Evolutionary conservation across 176 grass and related monocot genomes (phyloP).

Genomic region (Avena insularis): DNA sequence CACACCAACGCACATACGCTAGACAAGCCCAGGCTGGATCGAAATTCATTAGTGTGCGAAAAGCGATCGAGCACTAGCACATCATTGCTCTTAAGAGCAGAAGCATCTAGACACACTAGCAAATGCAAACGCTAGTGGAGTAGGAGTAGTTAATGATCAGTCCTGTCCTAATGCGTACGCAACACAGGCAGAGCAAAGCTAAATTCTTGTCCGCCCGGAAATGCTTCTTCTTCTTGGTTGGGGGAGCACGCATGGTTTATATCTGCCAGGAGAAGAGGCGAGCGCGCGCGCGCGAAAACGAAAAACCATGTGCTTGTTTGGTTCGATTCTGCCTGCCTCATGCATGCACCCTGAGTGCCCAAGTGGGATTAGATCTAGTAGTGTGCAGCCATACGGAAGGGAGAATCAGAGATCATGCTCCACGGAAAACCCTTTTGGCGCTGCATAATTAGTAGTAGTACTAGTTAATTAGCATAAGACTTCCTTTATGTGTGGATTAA

Average conservation of each 20-base stretch:
- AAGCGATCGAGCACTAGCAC: background rate
- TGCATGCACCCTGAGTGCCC: slow-evolving; percentile 50
- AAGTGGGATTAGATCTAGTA: slow-evolving; percentile 55
- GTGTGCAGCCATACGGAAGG: background rate
- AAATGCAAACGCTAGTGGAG: slow-evolving; percentile 31
- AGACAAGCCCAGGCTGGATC: slow-evolving; percentile 51
- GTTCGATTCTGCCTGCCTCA: background rate
- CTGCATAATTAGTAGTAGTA: background rate
- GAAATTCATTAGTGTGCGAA: background rate
- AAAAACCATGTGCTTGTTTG: slow-evolving; percentile 16
- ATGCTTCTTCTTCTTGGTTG: background rate
- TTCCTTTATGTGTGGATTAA: background rate
- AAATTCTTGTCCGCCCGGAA: slow-evolving; percentile 39
- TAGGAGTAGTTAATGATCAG: slow-evolving; percentile 31
- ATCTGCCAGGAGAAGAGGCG: slow-evolving; percentile 2
- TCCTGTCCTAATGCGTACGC: slow-evolving; percentile 48
- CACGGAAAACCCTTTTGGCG: background rate
- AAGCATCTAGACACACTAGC: slow-evolving; percentile 38
- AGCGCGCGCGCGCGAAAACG: background rate
- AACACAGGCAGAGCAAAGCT: slow-evolving; percentile 42
- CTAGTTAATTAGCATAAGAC: background rate
- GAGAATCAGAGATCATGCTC: slow-evolving; percentile 44
- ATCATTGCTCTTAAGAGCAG: slow-evolving; percentile 39
- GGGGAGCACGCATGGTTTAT: background rate
- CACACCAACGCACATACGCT: background rate